Evolutionary conservation across 2,329 filamentous ascomycete species (phyloP).

Genomic region (Penicillium paneum): DNA sequence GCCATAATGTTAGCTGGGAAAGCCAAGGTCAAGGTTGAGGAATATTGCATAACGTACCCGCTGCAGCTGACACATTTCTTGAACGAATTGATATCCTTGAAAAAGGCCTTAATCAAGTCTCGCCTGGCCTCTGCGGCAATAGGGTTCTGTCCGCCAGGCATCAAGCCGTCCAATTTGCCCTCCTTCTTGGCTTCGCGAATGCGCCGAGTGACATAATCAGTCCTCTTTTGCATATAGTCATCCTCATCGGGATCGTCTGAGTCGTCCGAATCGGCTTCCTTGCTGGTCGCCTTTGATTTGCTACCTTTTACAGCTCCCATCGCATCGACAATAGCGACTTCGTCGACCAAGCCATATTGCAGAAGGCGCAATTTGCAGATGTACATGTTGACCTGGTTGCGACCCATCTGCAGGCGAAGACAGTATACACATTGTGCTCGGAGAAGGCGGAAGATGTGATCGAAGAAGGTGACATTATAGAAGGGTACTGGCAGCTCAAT

Average conservation of each 20-base stretch:
- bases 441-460: conserved; percentile 80
- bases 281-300: conserved; percentile 44
- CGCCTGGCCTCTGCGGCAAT: conserved; percentile 74
- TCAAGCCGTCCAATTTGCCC: conserved; percentile 43
- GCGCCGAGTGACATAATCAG: conserved; percentile 68
- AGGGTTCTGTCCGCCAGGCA: conserved; percentile 69
- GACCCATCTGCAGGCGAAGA: conserved; percentile 76
- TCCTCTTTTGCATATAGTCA: conserved; percentile 55
- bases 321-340: conserved; percentile 59
- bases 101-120: conserved; percentile 74
- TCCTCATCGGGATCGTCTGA: conserved; percentile 54
- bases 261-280: conserved; percentile 61
- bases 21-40: conserved; percentile 1
- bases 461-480: conserved; percentile 96
- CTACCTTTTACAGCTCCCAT: conserved; percentile 45
- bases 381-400: conserved; percentile 72
- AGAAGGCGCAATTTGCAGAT: conserved; percentile 81
- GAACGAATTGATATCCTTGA: conserved; percentile 66
- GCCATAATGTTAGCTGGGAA: conserved; percentile 19
- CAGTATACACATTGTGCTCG: conserved; percentile 90
- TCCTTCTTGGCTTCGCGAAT: conserved; percentile 59
- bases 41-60: conserved; percentile 41
- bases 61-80: conserved; percentile 67
- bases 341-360: conserved; percentile 74
- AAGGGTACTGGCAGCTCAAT: conserved; percentile 91